Percentiles rank a stretch among this genome's conserved stretches.
Evolutionary conservation across 345 rosid species (phyloP).

Genomic region (Laguncularia racemosa): DNA sequence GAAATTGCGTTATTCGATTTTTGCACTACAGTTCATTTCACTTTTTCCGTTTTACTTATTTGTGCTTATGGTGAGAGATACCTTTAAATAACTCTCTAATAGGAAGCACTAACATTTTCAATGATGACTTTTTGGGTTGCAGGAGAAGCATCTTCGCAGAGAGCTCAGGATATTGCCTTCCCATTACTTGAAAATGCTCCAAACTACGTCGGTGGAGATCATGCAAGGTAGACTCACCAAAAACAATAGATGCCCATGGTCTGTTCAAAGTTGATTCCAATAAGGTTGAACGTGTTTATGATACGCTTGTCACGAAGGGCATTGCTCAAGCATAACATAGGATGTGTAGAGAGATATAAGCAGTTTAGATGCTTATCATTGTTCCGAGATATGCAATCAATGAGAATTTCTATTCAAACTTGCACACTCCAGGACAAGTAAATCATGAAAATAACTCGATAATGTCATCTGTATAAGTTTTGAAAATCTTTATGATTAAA

Average conservation of each 20-base stretch:
- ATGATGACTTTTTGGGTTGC: slow-evolving; percentile 11
- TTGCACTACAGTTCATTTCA: background rate
- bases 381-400: background rate
- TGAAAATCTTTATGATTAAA: too few relatives aligned
- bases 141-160: slow-evolving; percentile 69
- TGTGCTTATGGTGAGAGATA: too few relatives aligned
- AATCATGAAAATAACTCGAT: too few relatives aligned
- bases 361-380: slow-evolving; percentile 1
- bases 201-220: slow-evolving; percentile 52
- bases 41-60: background rate
- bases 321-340: slow-evolving; percentile 40
- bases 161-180: slow-evolving; percentile 74
- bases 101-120: too few relatives aligned
- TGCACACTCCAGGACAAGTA: too few relatives aligned
- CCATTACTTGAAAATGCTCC: slow-evolving; percentile 78
- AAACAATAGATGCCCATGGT: slow-evolving; percentile 73
- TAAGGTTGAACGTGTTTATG: slow-evolving; percentile 79
- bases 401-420: too few relatives aligned
- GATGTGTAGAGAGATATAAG: background rate
- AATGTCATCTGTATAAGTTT: too few relatives aligned
- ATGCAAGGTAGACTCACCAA: slow-evolving; percentile 52
- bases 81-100: too few relatives aligned
- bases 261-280: slow-evolving; percentile 70
- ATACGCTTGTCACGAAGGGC: slow-evolving; percentile 67
- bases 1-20: background rate